These are phyloP conservation scores for Solanum tarijense DNA, from an alignment of 257 asterid genomes.

Conservation along the genomic window DNA sequence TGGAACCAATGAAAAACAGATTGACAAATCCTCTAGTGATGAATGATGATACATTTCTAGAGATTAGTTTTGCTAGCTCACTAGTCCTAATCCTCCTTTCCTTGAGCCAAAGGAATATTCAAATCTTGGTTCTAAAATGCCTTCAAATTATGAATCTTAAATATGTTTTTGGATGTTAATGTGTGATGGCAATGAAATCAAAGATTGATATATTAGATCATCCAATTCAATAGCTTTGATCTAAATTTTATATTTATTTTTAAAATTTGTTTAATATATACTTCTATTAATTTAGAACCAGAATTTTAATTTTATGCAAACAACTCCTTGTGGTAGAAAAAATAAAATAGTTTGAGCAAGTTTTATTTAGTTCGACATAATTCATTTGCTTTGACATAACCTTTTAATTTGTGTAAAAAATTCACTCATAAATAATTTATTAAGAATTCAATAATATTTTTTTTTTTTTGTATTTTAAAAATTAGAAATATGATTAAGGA, in stretches of 20 bases:
- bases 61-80: background rate
- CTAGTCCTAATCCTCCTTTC: background rate
- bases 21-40: background rate
- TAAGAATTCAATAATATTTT: too few relatives aligned
- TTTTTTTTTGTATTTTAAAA: too few relatives aligned
- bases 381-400: background rate
- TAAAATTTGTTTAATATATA: too few relatives aligned
- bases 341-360: background rate
- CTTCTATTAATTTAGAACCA: background rate
- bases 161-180: background rate
- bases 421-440: background rate
- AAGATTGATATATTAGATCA: background rate
- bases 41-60: background rate
- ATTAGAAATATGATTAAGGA: background rate
- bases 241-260: background rate
- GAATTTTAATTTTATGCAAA: background rate
- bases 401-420: background rate
- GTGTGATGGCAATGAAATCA: background rate
- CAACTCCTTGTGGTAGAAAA: too few relatives aligned
- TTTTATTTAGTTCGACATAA: background rate
- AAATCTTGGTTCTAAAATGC: background rate
- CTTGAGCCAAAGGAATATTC: background rate
- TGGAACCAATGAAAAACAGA: constrained; percentile 40
- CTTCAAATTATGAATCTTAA: background rate
- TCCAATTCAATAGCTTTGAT: background rate